phyloP scores from a whole-genome alignment of 192 early-diverging fungal genomes.

The Coemansia sp. region DNA sequence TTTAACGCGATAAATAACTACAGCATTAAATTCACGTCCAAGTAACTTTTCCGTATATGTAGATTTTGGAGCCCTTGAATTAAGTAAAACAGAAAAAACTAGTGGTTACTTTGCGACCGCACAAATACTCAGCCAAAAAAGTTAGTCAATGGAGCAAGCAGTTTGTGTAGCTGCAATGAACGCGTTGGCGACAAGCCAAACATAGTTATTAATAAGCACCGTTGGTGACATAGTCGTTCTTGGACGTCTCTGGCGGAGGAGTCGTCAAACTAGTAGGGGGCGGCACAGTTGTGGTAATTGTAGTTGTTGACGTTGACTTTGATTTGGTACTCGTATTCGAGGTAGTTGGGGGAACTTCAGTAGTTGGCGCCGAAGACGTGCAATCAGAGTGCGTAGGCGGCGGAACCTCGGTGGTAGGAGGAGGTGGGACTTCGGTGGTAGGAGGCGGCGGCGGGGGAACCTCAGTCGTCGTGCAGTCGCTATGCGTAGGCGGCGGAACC shows the following conservation, averaged over 20 bases:
- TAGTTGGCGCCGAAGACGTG: constrained; percentile 10
- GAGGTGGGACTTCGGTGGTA: no score
- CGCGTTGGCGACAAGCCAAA: not conserved
- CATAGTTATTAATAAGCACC: not conserved
- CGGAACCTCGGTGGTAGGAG: no score
- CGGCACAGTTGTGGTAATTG: constrained; percentile 37
- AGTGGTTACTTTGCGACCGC: not conserved
- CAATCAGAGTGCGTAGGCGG: constrained; percentile 2
- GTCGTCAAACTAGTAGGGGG: not conserved
- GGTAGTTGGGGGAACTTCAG: constrained; percentile 17
- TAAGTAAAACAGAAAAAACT: not conserved
- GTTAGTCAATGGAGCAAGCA: not conserved
- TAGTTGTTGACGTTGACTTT: constrained; percentile 33
- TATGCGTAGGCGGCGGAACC: not conserved
- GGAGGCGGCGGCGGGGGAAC: no score
- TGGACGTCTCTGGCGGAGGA: constrained; percentile 6
- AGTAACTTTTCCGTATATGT: no score
- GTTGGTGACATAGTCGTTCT: constrained; percentile 14
- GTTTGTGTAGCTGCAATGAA: not conserved
- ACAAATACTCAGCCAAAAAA: not conserved
- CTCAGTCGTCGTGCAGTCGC: no score
- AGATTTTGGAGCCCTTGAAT: constrained; percentile 11
- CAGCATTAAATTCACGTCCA: not conserved
- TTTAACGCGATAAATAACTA: no score
- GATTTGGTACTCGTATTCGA: constrained; percentile 1